These are phyloP conservation scores for Pelargonium citronellum DNA, from an alignment of 441 rosid species.

Conservation along the genomic window DNA sequence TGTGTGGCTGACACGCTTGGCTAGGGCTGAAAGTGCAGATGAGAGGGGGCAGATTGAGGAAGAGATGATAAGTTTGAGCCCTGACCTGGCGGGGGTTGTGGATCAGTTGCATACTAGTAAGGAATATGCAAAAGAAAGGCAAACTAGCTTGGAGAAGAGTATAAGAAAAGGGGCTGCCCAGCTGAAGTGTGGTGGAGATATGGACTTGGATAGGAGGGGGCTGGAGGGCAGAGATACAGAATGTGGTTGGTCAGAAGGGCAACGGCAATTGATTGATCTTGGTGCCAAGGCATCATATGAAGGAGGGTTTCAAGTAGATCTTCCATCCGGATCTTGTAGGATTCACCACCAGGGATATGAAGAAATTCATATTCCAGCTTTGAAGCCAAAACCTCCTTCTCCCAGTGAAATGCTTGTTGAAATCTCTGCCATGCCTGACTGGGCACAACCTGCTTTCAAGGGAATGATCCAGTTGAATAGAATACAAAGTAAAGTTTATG, in stretches of 20 bases:
- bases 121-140: conserved; percentile 92
- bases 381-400: conserved; percentile 55
- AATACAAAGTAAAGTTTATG: conserved; percentile 82
- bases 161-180: conserved; percentile 90
- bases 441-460: conserved; percentile 91
- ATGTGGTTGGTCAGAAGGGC: conserved; percentile 76
- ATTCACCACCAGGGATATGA: conserved; percentile 65
- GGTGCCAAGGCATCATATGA: conserved; percentile 71
- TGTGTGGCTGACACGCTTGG: conserved; percentile 91
- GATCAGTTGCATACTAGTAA: conserved; percentile 91
- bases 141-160: conserved; percentile 81
- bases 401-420: conserved; percentile 79
- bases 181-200: conserved; percentile 63
- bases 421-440: conserved; percentile 76
- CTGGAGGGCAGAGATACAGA: conserved; percentile 58
- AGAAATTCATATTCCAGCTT: conserved; percentile 79
- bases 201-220: conserved; percentile 53
- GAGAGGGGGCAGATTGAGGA: conserved; percentile 76
- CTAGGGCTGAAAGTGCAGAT: conserved; percentile 82
- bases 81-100: conserved; percentile 63
- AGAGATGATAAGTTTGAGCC: conserved; percentile 67
- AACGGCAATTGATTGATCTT: conserved; percentile 80
- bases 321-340: conserved; percentile 69
- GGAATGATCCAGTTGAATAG: conserved; percentile 89
- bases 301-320: conserved; percentile 88